These are phyloP conservation scores for Fusarium citri DNA, from an alignment of 2,329 filamentous ascomycete species.

Conservation along the genomic window DNA sequence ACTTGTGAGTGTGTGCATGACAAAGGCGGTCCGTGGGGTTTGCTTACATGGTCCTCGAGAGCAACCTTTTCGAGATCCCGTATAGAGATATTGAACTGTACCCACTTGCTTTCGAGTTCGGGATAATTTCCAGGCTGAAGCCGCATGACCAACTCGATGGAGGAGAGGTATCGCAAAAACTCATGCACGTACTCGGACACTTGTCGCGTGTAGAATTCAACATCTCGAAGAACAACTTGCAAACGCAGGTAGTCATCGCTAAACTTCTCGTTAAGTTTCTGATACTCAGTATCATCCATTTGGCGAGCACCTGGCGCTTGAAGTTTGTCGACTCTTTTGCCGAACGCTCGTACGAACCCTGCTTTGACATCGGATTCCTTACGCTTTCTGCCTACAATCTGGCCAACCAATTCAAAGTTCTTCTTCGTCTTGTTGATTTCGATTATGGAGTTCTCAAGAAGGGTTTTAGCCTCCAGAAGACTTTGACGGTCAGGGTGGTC, in stretches of 20 bases:
- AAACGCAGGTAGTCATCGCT: conserved; percentile 92
- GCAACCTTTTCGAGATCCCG: conserved; percentile 86
- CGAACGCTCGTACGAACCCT: conserved; percentile 90
- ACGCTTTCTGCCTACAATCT: conserved; percentile 85
- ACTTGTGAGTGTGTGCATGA: conserved; percentile 8
- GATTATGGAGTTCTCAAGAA: conserved; percentile 74
- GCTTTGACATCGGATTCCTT: conserved; percentile 89
- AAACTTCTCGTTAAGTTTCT: conserved; percentile 85
- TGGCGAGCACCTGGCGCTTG: conserved; percentile 70
- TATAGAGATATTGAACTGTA: conserved; percentile 87
- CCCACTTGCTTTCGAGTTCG: conserved; percentile 94
- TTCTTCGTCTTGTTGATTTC: conserved; percentile 97
- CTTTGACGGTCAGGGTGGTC: conserved; percentile 84
- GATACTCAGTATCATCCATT: conserved; percentile 84
- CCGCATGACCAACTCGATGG: conserved; percentile 85
- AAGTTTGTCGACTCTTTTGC: conserved; percentile 86
- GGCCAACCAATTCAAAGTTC: conserved; percentile 90
- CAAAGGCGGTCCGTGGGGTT: not conserved
- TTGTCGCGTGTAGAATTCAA: conserved; percentile 91
- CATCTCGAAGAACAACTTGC: conserved; percentile 91
- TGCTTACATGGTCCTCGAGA: conserved; percentile 83
- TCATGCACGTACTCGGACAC: conserved; percentile 82
- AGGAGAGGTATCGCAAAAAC: conserved; percentile 82
- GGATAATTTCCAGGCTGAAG: conserved; percentile 77
- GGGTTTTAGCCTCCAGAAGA: conserved; percentile 65